These are phyloP conservation scores for Zymoseptoria passerinii DNA, from an alignment of 2,329 filamentous ascomycete species.

Conservation along the genomic window DNA sequence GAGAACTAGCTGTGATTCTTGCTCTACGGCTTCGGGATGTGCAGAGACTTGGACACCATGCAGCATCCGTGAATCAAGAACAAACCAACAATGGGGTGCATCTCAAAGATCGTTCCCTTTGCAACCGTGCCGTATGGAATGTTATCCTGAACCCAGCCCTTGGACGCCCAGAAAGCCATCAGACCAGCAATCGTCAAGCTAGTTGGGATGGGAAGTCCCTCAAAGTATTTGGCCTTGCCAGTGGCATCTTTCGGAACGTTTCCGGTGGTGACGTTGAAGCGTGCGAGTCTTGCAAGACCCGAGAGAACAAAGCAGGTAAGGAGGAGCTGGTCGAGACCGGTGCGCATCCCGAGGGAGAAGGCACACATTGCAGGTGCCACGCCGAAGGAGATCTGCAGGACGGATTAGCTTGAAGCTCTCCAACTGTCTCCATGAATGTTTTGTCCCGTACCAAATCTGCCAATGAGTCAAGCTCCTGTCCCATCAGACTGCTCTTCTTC, in stretches of 20 bases:
- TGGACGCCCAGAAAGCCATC: slow-evolving; percentile 82
- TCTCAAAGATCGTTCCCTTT: slow-evolving; percentile 61
- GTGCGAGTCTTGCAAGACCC: slow-evolving; percentile 83
- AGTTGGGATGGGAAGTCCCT: slow-evolving; percentile 93
- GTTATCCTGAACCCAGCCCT: slow-evolving; percentile 68
- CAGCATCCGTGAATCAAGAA: slow-evolving; percentile 85
- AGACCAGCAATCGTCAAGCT: slow-evolving; percentile 69
- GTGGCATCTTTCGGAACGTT: slow-evolving; percentile 83
- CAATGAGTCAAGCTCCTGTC: slow-evolving; percentile 90
- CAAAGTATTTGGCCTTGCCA: slow-evolving; percentile 92
- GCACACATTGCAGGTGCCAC: slow-evolving; percentile 80
- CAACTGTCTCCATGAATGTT: not conserved
- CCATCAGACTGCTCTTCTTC: slow-evolving; percentile 95
- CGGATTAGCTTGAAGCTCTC: slow-evolving; percentile 1
- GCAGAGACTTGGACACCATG: slow-evolving; percentile 92
- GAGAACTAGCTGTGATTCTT: not conserved
- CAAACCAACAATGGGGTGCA: slow-evolving; percentile 72
- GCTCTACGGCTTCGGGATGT: slow-evolving; percentile 71
- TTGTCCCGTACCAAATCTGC: slow-evolving; percentile 67
- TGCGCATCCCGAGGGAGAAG: slow-evolving; percentile 82
- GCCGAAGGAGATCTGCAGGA: slow-evolving; percentile 78
- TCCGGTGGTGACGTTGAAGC: slow-evolving; percentile 93
- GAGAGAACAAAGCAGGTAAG: slow-evolving; percentile 88
- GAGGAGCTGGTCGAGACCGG: slow-evolving; percentile 69
- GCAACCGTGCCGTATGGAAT: slow-evolving; percentile 69